phyloP scores from a whole-genome alignment of 78 protist species.

The Speleostelium caveatum region DNA sequence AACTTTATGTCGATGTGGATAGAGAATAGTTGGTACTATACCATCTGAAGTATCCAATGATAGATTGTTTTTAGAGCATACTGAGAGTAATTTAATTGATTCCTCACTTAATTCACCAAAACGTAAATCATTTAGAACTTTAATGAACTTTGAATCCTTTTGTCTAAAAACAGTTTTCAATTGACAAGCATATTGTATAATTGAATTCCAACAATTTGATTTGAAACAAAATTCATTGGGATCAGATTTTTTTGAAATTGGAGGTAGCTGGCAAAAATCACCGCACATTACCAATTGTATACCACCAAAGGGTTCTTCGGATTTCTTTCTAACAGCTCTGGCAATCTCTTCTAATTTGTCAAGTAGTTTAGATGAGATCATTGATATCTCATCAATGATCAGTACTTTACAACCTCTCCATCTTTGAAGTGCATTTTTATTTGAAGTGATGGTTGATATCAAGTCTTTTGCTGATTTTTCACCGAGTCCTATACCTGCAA shows the following conservation, averaged over 20 bases:
- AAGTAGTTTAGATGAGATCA: conserved; percentile 79
- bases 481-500: conserved; percentile 60
- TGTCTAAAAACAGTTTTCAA: conserved; percentile 63
- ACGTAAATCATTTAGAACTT: conserved; percentile 58
- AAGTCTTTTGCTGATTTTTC: conserved; percentile 15
- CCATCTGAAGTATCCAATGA: conserved; percentile 31
- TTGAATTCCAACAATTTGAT: conserved; percentile 31
- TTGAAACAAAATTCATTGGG: conserved; percentile 58
- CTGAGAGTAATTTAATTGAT: not conserved
- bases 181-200: not conserved
- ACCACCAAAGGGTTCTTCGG: conserved; percentile 90
- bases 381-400: conserved; percentile 94
- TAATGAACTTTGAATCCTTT: conserved; percentile 44
- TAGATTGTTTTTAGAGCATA: not conserved
- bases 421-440: not conserved
- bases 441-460: not conserved
- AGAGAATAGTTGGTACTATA: conserved; percentile 60
- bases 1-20: conserved; percentile 24
- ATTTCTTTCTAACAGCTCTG: conserved; percentile 4
- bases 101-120: conserved; percentile 16
- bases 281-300: conserved; percentile 87
- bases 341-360: conserved; percentile 87
- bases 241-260: conserved; percentile 45
- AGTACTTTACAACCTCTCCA: conserved; percentile 80
- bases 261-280: conserved; percentile 92